phyloP scores from a whole-genome alignment of 768 basidiomycete genomes.

The Tricholoma sp. region DNA sequence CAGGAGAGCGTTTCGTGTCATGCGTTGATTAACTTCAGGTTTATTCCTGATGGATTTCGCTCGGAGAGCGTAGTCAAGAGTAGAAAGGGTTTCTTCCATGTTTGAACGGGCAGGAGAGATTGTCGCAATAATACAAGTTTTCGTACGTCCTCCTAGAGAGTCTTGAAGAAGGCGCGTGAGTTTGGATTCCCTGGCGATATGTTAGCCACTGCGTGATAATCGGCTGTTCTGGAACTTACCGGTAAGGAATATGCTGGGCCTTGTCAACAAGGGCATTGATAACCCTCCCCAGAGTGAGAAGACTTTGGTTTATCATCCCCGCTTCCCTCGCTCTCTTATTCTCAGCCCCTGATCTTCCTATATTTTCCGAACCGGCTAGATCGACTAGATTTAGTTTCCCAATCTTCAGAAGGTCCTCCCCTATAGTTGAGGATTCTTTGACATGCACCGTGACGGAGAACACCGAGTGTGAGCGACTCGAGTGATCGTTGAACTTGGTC shows the following conservation, averaged over 20 bases:
- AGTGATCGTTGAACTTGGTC: conserved; percentile 97
- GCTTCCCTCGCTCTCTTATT: conserved; percentile 94
- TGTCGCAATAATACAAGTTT: conserved; percentile 97
- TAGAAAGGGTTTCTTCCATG: conserved; percentile 95
- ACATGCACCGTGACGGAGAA: conserved; percentile 95
- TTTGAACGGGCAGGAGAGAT: conserved; percentile 91
- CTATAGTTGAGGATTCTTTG: conserved; percentile 72
- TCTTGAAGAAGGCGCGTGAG: conserved; percentile 97
- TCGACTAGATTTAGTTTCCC: conserved; percentile 98
- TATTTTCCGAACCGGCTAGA: conserved; percentile 95
- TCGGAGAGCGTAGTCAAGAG: conserved; percentile 92
- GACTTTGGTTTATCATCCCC: conserved; percentile 97
- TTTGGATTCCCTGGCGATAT: conserved; percentile 75
- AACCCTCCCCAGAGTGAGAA: conserved; percentile 94
- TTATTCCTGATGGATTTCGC: conserved; percentile 95
- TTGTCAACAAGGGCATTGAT: conserved; percentile 95
- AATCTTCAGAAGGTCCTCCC: conserved; percentile 86
- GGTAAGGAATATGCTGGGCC: conserved; percentile 89
- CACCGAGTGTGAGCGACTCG: conserved; percentile 95
- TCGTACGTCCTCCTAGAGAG: conserved; percentile 95
- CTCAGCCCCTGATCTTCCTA: conserved; percentile 92
- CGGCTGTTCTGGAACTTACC: conserved; percentile 39
- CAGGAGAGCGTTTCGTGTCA: conserved; percentile 86
- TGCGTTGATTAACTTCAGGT: conserved; percentile 91
- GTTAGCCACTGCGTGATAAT: neutral